These are phyloP conservation scores for Gleditsia sinensis DNA, from an alignment of 306 rosid genomes.

Conservation along the genomic window DNA sequence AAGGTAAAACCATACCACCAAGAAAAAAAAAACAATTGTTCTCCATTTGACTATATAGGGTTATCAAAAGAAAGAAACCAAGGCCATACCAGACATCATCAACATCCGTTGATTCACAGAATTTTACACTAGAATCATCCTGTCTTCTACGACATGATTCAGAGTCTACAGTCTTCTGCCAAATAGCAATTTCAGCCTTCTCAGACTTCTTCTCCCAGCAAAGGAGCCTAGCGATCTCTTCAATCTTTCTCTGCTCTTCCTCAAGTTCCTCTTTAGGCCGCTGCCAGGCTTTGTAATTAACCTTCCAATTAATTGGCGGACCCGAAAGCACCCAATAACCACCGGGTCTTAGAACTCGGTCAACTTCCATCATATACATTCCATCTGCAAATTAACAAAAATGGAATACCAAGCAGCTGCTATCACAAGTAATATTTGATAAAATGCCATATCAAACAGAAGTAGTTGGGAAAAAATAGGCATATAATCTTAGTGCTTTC, in stretches of 20 bases:
- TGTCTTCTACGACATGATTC: conserved; percentile 64
- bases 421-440: conserved; percentile 14
- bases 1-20: background rate
- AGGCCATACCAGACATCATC: conserved; percentile 69
- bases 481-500: background rate
- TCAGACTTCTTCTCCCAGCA: conserved; percentile 92
- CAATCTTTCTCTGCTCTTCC: conserved; percentile 80
- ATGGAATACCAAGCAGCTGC: conserved; percentile 18
- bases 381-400: conserved; percentile 55
- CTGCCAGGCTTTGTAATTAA: conserved; percentile 67
- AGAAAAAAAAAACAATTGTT: background rate
- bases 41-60: background rate
- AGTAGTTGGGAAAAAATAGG: background rate
- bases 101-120: conserved; percentile 55
- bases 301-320: conserved; percentile 79
- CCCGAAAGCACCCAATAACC: conserved; percentile 88
- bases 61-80: background rate
- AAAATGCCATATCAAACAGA: conserved; percentile 10
- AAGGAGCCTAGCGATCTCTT: conserved; percentile 72
- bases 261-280: conserved; percentile 76
- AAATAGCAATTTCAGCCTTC: conserved; percentile 80
- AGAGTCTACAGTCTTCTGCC: conserved; percentile 68
- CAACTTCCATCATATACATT: conserved; percentile 72
- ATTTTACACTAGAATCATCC: conserved; percentile 52
- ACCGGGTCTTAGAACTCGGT: conserved; percentile 82